These are phyloP conservation scores for Teunomyces barrocoloradensis DNA, from an alignment of 805 yeast genomes.

Conservation along the genomic window DNA sequence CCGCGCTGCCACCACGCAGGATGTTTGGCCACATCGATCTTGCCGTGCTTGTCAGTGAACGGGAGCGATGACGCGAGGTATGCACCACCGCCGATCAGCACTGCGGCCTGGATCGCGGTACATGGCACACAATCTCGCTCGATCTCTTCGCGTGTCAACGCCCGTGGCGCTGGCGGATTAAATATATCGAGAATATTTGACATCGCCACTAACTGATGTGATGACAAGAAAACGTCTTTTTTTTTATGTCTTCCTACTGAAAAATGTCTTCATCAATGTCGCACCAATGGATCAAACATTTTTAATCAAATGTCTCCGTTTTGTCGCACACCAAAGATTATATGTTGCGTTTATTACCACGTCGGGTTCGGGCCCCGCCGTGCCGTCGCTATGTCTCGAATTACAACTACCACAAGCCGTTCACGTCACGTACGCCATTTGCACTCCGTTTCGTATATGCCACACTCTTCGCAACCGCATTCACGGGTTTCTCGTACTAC, in stretches of 20 bases:
- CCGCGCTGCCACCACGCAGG: conserved; percentile 65
- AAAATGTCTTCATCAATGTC: background rate
- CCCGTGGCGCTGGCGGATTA: conserved; percentile 47
- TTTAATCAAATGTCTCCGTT: background rate
- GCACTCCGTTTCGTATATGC: conserved; percentile 7
- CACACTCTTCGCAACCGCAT: conserved; percentile 11
- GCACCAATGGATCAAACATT: too few species aligned
- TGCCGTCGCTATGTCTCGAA: background rate
- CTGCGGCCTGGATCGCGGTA: conserved; percentile 59
- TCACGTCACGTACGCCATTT: conserved; percentile 8
- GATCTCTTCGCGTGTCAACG: conserved; percentile 36
- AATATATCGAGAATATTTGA: conserved; percentile 56
- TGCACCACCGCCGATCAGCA: conserved; percentile 58
- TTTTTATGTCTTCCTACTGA: background rate
- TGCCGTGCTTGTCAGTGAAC: conserved; percentile 45
- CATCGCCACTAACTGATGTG: conserved; percentile 9
- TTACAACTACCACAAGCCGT: conserved; percentile 17
- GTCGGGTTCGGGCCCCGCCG: background rate
- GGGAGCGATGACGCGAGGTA: conserved; percentile 59
- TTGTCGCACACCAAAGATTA: background rate
- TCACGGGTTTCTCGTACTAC: conserved; percentile 32
- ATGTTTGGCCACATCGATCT: conserved; percentile 28
- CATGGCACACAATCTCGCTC: conserved; percentile 65
- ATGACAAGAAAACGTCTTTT: background rate
- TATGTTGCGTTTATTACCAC: background rate